These are phyloP conservation scores for Pyrenula massariospora DNA, from an alignment of 495 filamentous ascomycete species.

Conservation along the genomic window DNA sequence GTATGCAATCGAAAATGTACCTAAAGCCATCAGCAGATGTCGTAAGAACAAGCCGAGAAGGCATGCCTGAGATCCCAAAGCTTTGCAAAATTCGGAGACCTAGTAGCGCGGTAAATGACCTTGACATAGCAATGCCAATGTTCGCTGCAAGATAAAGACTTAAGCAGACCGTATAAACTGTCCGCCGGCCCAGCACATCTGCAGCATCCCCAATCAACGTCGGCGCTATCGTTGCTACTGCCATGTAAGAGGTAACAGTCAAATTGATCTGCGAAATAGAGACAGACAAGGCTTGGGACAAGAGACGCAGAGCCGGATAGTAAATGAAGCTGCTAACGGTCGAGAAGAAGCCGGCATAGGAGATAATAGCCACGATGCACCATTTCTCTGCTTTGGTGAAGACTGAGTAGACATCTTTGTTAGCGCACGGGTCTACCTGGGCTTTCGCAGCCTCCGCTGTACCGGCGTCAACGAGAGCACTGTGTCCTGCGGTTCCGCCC, in stretches of 20 bases:
- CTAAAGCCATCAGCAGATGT: neutral
- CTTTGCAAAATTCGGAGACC: conserved; percentile 37
- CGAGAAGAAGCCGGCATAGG: conserved; percentile 5
- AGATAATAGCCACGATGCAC: conserved; percentile 22
- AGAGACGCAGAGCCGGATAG: conserved; percentile 35
- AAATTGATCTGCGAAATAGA: conserved; percentile 33
- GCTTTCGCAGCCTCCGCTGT: neutral
- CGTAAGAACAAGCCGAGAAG: neutral
- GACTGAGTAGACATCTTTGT: conserved; percentile 4
- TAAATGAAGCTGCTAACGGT: conserved; percentile 30
- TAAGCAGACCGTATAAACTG: conserved; percentile 33
- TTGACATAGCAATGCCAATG: conserved; percentile 32
- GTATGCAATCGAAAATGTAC: conserved; percentile 40
- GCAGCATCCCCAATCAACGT: conserved; percentile 39
- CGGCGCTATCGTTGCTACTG: conserved; percentile 37
- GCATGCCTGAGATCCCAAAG: conserved; percentile 31
- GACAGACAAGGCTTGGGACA: conserved; percentile 28
- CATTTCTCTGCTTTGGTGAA: conserved; percentile 19
- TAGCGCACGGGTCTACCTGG: neutral
- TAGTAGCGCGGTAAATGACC: conserved; percentile 32
- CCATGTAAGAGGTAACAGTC: conserved; percentile 37
- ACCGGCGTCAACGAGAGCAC: neutral
- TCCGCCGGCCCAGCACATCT: conserved; percentile 34
- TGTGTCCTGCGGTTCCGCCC: neutral
- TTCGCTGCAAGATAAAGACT: conserved; percentile 34